A percentile compares a stretch with the other conserved stretches of the same genome.
These are phyloP conservation scores for Xylariaceae sp. DNA, from an alignment of 2,329 filamentous ascomycete genomes.

Conservation along the genomic window DNA sequence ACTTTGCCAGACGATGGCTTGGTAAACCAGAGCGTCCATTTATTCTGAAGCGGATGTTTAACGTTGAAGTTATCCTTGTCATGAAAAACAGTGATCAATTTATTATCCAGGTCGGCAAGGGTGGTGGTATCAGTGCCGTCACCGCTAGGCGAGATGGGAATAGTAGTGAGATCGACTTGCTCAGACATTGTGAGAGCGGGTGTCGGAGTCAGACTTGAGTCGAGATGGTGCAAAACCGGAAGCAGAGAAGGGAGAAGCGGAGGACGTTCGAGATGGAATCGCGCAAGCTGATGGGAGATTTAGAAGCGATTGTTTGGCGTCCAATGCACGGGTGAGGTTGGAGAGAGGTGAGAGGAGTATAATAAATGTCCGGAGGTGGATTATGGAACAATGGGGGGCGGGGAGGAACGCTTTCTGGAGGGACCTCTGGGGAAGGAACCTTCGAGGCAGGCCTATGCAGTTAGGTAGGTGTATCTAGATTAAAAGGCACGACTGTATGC, in stretches of 20 bases:
- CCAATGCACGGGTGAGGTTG: not conserved
- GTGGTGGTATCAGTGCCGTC: constrained; percentile 47
- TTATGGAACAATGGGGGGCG: not conserved
- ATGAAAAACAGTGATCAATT: constrained; percentile 91
- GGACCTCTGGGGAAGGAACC: not conserved
- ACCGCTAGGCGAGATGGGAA: constrained; percentile 60
- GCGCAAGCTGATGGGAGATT: not conserved
- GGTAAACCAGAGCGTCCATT: constrained; percentile 99
- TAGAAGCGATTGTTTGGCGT: not conserved
- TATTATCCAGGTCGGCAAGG: constrained; percentile 42
- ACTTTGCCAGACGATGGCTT: constrained; percentile 96
- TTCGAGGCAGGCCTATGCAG: not conserved
- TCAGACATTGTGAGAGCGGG: constrained; percentile 35
- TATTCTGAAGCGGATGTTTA: constrained; percentile 95
- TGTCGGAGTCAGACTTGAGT: not conserved
- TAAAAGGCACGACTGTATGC: not conserved
- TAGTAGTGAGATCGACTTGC: constrained; percentile 63
- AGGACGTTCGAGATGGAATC: not conserved
- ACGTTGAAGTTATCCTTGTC: constrained; percentile 99
- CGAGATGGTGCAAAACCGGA: not conserved
- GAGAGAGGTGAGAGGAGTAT: not conserved
- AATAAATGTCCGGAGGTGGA: not conserved
- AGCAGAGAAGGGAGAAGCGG: not conserved
- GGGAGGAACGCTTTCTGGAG: not conserved
- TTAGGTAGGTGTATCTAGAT: not conserved